These are phyloP conservation scores for Lippia alba DNA, from an alignment of 305 asterid genomes.

Conservation along the genomic window DNA sequence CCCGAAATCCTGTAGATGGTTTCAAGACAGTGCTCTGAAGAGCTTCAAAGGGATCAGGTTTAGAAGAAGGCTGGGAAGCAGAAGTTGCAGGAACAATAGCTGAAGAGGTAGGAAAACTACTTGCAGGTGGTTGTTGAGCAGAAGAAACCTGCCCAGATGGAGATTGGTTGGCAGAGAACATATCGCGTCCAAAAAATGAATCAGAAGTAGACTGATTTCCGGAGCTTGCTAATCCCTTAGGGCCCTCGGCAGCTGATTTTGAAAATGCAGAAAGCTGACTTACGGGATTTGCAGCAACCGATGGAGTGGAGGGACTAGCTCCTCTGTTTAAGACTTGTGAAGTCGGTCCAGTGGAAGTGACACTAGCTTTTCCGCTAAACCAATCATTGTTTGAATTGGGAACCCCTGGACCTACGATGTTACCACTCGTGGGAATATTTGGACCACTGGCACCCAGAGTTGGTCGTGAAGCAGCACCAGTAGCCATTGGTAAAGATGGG, in stretches of 20 bases:
- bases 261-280: constrained; percentile 54
- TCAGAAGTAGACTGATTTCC: constrained; percentile 54
- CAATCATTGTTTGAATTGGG: constrained; percentile 56
- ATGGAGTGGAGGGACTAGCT: constrained; percentile 48
- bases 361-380: constrained; percentile 52
- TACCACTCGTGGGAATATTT: constrained; percentile 47
- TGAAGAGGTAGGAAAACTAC: constrained; percentile 57
- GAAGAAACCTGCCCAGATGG: constrained; percentile 56
- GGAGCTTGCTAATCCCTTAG: constrained; percentile 49
- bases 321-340: constrained; percentile 57
- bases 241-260: constrained; percentile 44
- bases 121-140: constrained; percentile 50
- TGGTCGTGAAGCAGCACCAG: constrained; percentile 54
- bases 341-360: constrained; percentile 52
- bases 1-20: constrained; percentile 60
- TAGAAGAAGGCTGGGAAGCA: constrained; percentile 55
- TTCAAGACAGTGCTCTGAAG: constrained; percentile 64
- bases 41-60: constrained; percentile 75
- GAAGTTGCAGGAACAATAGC: constrained; percentile 54
- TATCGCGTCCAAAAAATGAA: constrained; percentile 64
- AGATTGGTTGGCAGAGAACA: constrained; percentile 62
- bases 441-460: constrained; percentile 52
- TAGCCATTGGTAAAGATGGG: constrained; percentile 53
- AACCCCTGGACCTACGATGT: constrained; percentile 49
- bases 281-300: constrained; percentile 53